A percentile compares a stretch with the other conserved stretches of the same genome.
phyloP scores from a whole-genome alignment of 352 stramenopile species.

The Globisporangium abappressorium region DNA sequence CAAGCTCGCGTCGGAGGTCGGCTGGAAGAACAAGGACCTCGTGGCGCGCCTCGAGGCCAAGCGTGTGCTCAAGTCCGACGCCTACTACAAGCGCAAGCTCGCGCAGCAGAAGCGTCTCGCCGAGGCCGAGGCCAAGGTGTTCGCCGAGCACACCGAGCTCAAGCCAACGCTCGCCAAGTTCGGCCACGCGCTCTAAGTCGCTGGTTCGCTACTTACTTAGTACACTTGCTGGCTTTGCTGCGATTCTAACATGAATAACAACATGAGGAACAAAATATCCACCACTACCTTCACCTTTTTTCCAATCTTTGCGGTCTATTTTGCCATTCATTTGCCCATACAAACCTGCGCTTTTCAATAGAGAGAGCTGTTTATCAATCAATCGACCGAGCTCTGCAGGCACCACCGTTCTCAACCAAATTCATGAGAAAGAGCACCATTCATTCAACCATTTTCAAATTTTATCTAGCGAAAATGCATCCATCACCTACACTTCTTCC shows the following conservation, averaged over 20 bases:
- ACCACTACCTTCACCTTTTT: neutral
- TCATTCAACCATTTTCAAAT: conserved; percentile 4
- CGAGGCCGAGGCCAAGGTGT: conserved; percentile 90
- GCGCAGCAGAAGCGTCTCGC: conserved; percentile 87
- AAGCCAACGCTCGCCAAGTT: conserved; percentile 83
- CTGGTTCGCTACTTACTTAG: conserved; percentile 8
- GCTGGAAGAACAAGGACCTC: conserved; percentile 97
- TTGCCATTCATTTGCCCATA: no score
- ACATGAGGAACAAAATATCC: conserved; percentile 14
- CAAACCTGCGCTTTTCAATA: neutral
- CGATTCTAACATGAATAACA: conserved; percentile 12
- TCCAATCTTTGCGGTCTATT: neutral
- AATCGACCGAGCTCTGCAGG: neutral
- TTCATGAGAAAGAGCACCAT: no score
- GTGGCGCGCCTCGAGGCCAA: conserved; percentile 93
- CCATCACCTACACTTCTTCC: neutral
- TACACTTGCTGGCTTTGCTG: conserved; percentile 19
- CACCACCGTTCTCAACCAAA: neutral
- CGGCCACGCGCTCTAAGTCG: conserved; percentile 69
- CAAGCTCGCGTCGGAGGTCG: conserved; percentile 93
- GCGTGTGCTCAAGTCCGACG: conserved; percentile 93
- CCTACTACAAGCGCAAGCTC: conserved; percentile 98
- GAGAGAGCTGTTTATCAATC: neutral
- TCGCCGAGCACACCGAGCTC: conserved; percentile 77
- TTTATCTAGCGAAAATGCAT: conserved; percentile 3